Conservation (phyloP, 179 eudicot genomes). For the Pouteria campechiana region DNA sequence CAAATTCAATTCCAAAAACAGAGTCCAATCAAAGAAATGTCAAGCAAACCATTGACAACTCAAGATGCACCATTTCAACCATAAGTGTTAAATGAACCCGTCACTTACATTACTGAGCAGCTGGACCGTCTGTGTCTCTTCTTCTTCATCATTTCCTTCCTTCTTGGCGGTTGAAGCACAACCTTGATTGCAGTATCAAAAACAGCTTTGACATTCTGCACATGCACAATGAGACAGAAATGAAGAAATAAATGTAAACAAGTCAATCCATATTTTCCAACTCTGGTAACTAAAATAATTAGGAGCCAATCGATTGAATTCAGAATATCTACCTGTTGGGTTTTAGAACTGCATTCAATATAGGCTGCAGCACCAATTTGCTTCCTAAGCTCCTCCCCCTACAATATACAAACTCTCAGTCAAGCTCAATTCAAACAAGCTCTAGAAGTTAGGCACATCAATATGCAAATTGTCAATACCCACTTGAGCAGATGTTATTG, state of each 20-base stretch:
- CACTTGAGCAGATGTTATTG: constrained; percentile 80
- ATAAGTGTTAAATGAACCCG: too few species aligned
- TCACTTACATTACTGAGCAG: constrained; percentile 89
- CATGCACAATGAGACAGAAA: too few species aligned
- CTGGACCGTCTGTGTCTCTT: constrained; percentile 51
- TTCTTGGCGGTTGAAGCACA: constrained; percentile 95
- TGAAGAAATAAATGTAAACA: too few species aligned
- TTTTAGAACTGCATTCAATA: constrained; percentile 96
- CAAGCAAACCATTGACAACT: too few species aligned
- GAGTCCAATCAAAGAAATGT: too few species aligned
- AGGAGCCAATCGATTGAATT: too few species aligned
- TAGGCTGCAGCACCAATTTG: constrained; percentile 99
- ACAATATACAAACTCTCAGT: too few species aligned
- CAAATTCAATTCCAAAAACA: too few species aligned
- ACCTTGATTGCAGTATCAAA: constrained; percentile 96
- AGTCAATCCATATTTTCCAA: too few species aligned
- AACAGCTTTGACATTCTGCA: constrained; percentile 97
- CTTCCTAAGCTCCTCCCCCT: constrained; percentile 98
- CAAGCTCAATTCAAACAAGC: background rate
- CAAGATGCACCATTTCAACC: too few species aligned
- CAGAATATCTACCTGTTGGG: constrained; percentile 94
- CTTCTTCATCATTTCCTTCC: constrained; percentile 66
- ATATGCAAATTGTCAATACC: background rate
- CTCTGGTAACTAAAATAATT: too few species aligned
- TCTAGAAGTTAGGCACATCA: background rate